Evolutionary conservation across 495 filamentous ascomycete species (phyloP), one percentile per base, ranked within the genome.

Genomic region (Chaetomium cochliodes): DNA sequence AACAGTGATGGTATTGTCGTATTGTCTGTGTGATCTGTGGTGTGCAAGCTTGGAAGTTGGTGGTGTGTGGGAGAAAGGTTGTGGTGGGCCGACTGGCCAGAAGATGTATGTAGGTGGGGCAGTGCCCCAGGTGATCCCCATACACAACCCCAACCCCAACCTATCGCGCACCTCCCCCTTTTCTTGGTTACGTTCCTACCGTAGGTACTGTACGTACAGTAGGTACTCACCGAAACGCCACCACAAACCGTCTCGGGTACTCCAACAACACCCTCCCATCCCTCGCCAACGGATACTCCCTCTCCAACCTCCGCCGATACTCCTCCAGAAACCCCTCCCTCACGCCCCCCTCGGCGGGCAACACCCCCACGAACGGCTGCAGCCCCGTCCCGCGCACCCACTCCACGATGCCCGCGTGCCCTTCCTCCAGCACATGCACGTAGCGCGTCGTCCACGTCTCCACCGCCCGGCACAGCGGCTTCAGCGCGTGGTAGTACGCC

Each of bases 301-400:
- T 12, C 54, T 61, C 60, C 54, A 67, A 41, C 26, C 33, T 20
- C 28, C 15, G 23, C 20, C 23, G 2, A 49, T 67, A 67, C 61
- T 51, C 58, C 18, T 25, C 41, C 57, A 64, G 0, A 28, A 64
- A 67, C 22, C 6, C 64, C 51, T 60, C 56, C 26, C 46, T 60
- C 12, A 46, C 55, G 0, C 28, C 49, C 18, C 52, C 51, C 28
- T 63, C 56, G 0, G 3, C 20, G 0, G 61, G 55, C 49, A 67
- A 22, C 23, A 20, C 25, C 13, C 67, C 57, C 59, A 86, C 25
- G 64, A 77, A 86, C 3, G 84, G 84, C 65, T 74, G 68, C 64
- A 87, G 66, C 12, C 83, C 84, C 5, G 81, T 85, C 8, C 81
- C 80, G 69, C 80, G 80, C 0, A 85, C 82, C 84, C 84, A 87